These are phyloP conservation scores for Suillus subluteus DNA, from an alignment of 768 basidiomycete genomes.

Conservation along the genomic window DNA sequence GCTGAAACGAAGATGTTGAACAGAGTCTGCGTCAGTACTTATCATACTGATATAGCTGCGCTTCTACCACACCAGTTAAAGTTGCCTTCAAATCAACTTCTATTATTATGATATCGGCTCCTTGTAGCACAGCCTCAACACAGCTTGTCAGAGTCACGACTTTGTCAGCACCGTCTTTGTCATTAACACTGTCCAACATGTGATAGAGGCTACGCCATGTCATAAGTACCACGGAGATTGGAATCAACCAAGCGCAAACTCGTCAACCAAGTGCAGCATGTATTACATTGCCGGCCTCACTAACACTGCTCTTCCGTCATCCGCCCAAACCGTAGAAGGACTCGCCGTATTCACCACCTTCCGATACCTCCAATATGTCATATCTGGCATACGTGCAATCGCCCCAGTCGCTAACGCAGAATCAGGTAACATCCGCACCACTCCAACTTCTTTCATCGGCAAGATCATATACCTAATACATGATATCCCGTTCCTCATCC, in stretches of 20 bases:
- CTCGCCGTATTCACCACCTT: slow-evolving; percentile 29
- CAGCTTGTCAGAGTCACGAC: neutral
- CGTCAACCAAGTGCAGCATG: neutral
- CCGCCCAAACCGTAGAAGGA: slow-evolving; percentile 25
- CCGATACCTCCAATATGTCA: slow-evolving; percentile 25
- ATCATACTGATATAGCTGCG: neutral
- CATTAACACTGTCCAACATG: neutral
- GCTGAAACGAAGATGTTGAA: too few species aligned
- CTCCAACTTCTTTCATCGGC: slow-evolving; percentile 24
- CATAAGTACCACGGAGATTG: neutral
- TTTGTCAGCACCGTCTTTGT: neutral
- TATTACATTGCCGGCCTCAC: slow-evolving; percentile 32
- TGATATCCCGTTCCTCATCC: slow-evolving; percentile 22
- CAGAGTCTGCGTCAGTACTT: neutral
- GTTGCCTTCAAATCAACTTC: neutral
- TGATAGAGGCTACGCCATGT: neutral
- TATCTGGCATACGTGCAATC: slow-evolving; percentile 14
- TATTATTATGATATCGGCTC: neutral
- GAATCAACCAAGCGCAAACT: neutral
- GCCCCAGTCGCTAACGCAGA: slow-evolving; percentile 16
- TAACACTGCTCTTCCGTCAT: slow-evolving; percentile 1
- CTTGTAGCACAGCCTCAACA: neutral
- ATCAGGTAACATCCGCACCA: slow-evolving; percentile 21
- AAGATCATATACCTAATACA: slow-evolving; percentile 35
- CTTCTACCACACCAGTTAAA: too few species aligned